phyloP scores from a whole-genome alignment of 495 filamentous ascomycete genomes.

The Glarea lozoyensis region DNA sequence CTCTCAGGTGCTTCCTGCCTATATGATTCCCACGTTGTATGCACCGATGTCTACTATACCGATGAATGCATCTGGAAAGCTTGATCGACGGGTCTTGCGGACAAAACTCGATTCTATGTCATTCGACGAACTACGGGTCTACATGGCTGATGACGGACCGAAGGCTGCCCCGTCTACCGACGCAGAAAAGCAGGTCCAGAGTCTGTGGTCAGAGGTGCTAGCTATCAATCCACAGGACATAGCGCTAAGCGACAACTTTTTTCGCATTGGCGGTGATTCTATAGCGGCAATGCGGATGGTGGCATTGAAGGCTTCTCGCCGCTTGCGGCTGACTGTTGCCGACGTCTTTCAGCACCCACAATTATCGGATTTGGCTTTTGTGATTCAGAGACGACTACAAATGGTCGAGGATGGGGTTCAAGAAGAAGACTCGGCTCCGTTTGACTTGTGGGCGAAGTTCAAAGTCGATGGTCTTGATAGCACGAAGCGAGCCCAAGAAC shows the following conservation, averaged over 20 bases:
- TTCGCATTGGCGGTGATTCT: slow-evolving; percentile 42
- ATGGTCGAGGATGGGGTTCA: neutral
- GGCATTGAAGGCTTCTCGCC: neutral
- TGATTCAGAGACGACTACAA: neutral
- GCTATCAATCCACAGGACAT: neutral
- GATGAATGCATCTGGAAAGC: slow-evolving; percentile 22
- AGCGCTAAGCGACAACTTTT: slow-evolving; percentile 29
- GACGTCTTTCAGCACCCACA: slow-evolving; percentile 40
- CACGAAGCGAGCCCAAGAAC: slow-evolving; percentile 9
- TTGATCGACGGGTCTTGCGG: slow-evolving; percentile 20
- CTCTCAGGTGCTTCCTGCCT: slow-evolving; percentile 10
- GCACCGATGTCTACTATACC: slow-evolving; percentile 8
- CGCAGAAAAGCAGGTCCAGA: neutral
- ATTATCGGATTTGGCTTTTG: slow-evolving; percentile 24
- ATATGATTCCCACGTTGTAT: slow-evolving; percentile 21
- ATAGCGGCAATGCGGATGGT: slow-evolving; percentile 34
- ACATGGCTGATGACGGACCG: neutral
- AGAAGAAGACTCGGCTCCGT: neutral
- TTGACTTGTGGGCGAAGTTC: neutral
- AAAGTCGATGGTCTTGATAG: slow-evolving; percentile 9
- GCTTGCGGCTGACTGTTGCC: slow-evolving; percentile 32
- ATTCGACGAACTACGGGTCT: neutral
- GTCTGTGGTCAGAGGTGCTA: neutral
- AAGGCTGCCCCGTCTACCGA: neutral
- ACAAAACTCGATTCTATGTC: neutral